phyloP scores from a whole-genome alignment of 1,139 yeast genomes.

The Blastobotrys persicus region DNA sequence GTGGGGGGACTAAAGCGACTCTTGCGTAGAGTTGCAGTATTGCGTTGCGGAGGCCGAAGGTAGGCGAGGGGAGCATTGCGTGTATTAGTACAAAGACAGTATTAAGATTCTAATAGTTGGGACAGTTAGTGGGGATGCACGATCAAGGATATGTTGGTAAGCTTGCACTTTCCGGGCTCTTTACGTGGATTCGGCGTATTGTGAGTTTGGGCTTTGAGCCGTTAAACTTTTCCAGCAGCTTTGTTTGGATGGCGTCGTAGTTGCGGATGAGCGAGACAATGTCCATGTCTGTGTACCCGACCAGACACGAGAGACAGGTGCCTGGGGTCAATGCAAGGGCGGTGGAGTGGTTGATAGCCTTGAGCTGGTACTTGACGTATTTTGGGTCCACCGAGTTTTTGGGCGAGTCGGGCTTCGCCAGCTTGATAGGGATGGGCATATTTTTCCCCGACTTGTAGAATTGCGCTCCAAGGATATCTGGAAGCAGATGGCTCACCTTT shows the following conservation, averaged over 20 bases:
- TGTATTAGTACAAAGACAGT: too few species aligned
- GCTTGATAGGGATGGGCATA: constrained; percentile 29
- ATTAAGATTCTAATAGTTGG: too few species aligned
- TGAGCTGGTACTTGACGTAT: constrained; percentile 26
- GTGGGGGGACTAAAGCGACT: too few species aligned
- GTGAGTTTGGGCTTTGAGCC: constrained; percentile 7
- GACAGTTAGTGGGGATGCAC: neutral
- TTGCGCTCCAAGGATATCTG: constrained; percentile 26
- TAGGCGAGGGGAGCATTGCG: too few species aligned
- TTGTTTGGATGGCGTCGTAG: constrained; percentile 22
- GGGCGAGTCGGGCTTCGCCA: constrained; percentile 19
- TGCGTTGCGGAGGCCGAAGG: too few species aligned
- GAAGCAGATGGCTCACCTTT: constrained; percentile 24
- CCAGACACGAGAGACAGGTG: constrained; percentile 27
- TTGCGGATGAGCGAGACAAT: constrained; percentile 27
- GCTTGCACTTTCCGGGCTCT: constrained; percentile 29
- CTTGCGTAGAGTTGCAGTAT: too few species aligned
- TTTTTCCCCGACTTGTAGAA: constrained; percentile 29
- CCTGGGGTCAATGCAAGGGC: constrained; percentile 28
- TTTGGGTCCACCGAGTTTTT: constrained; percentile 25
- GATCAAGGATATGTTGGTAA: constrained; percentile 21
- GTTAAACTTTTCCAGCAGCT: constrained; percentile 19
- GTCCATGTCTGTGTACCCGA: constrained; percentile 26
- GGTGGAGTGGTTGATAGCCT: constrained; percentile 26
- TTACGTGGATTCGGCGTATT: constrained; percentile 23